These are phyloP conservation scores for Pyricularia pennisetigena DNA, from an alignment of 2,329 filamentous ascomycete species.

Conservation along the genomic window DNA sequence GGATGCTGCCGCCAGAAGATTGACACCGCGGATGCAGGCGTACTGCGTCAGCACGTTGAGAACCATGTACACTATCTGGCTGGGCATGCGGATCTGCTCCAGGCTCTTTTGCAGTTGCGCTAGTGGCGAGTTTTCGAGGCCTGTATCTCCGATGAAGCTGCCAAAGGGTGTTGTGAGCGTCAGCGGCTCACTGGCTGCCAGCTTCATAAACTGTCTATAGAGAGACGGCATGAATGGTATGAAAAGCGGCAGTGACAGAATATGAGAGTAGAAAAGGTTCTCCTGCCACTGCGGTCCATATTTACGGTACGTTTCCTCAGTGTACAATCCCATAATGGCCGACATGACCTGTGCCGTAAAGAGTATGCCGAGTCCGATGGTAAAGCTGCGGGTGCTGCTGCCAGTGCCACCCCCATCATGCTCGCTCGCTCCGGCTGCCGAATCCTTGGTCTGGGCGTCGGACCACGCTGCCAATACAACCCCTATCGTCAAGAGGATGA, in stretches of 20 bases:
- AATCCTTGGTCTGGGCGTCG: slow-evolving; percentile 75
- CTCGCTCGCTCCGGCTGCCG: slow-evolving; percentile 15
- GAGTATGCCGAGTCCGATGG: slow-evolving; percentile 69
- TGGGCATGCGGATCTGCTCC: slow-evolving; percentile 42
- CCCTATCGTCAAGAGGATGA: slow-evolving; percentile 73
- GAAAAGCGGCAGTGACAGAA: slow-evolving; percentile 65
- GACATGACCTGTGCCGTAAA: slow-evolving; percentile 83
- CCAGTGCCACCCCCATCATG: slow-evolving; percentile 7
- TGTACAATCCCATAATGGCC: slow-evolving; percentile 90
- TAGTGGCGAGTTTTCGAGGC: slow-evolving; percentile 20
- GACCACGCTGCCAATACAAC: slow-evolving; percentile 85
- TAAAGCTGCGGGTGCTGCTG: slow-evolving; percentile 31
- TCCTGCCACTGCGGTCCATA: slow-evolving; percentile 91
- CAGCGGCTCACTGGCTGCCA: slow-evolving; percentile 55
- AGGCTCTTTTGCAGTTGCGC: slow-evolving; percentile 26
- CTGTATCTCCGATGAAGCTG: slow-evolving; percentile 4
- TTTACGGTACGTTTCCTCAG: slow-evolving; percentile 76
- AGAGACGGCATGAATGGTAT: slow-evolving; percentile 61
- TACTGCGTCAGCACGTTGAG: slow-evolving; percentile 86
- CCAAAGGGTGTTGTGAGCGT: slow-evolving; percentile 21
- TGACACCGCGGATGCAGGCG: slow-evolving; percentile 90
- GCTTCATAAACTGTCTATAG: slow-evolving; percentile 49
- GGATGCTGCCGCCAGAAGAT: slow-evolving; percentile 78
- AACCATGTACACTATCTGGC: slow-evolving; percentile 59
- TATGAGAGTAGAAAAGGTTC: slow-evolving; percentile 86